Conservation (phyloP, 495 filamentous ascomycete species). For the Talaromyces liani region DNA sequence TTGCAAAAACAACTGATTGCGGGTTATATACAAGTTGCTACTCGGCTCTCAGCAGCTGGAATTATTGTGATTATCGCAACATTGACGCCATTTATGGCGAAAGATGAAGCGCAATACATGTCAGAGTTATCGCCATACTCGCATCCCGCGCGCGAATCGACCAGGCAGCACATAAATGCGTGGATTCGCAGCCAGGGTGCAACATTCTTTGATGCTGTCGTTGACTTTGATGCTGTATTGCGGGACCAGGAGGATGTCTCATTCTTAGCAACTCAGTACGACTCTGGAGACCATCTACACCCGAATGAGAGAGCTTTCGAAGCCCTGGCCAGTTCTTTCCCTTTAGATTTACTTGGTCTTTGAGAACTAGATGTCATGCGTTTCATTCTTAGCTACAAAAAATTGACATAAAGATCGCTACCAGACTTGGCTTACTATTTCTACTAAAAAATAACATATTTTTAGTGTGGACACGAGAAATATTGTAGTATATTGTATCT, state of each 20-base stretch:
- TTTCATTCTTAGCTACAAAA: not conserved
- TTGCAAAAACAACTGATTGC: constrained; percentile 45
- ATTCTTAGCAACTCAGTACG: constrained; percentile 41
- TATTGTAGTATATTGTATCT: not conserved
- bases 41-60: constrained; percentile 46
- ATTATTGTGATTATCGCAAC: constrained; percentile 57
- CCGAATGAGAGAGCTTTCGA: constrained; percentile 59
- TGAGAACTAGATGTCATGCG: not conserved
- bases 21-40: constrained; percentile 51
- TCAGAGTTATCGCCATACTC: constrained; percentile 38
- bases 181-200: constrained; percentile 50
- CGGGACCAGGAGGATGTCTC: constrained; percentile 39
- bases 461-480: not conserved
- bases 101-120: constrained; percentile 1
- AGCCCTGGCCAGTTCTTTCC: constrained; percentile 53
- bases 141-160: constrained; percentile 46
- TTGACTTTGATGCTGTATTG: constrained; percentile 51
- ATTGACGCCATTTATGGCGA: constrained; percentile 58
- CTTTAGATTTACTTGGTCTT: constrained; percentile 45
- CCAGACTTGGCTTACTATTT: not conserved
- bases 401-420: not conserved
- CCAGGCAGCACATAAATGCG: constrained; percentile 51
- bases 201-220: not conserved
- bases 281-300: constrained; percentile 67
- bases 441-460: too few species aligned